phyloP scores from a whole-genome alignment of 352 stramenopile genomes.

The Pythium insidiosum region DNA sequence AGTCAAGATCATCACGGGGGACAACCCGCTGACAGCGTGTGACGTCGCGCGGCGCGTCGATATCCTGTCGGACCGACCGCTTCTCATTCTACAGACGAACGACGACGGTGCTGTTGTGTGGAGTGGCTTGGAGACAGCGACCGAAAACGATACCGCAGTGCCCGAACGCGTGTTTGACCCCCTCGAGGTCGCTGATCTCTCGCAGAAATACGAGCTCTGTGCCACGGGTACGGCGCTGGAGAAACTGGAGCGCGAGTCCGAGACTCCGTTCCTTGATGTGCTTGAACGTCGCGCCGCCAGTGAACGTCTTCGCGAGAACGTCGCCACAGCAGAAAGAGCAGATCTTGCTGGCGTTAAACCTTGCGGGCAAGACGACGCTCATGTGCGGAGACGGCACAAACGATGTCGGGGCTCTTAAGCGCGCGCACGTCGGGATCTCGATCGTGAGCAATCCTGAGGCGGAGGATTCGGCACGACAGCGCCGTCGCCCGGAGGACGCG shows the following conservation, averaged over 20 bases:
- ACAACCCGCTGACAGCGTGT: conserved; percentile 89
- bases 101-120: conserved; percentile 14
- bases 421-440: conserved; percentile 91
- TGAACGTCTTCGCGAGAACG: conserved; percentile 87
- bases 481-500: conserved; percentile 8
- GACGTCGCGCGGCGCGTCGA: conserved; percentile 89
- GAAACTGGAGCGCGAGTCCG: conserved; percentile 9
- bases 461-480: conserved; percentile 9
- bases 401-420: conserved; percentile 88
- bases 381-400: conserved; percentile 98
- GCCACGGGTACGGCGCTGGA: conserved; percentile 28
- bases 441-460: conserved; percentile 75
- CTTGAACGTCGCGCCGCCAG: too few species aligned
- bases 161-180: conserved; percentile 12
- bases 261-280: too few species aligned
- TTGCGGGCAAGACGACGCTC: conserved; percentile 70
- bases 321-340: conserved; percentile 91
- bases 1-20: conserved; percentile 93
- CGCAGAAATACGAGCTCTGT: conserved; percentile 20
- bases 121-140: conserved; percentile 18
- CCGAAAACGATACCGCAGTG: conserved; percentile 3
- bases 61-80: conserved; percentile 29
- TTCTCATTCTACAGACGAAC: conserved; percentile 17
- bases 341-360: conserved; percentile 87
- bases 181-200: conserved; percentile 7